Percentiles rank a stretch among this genome's conserved stretches.
These are phyloP conservation scores for Cladosporium sp. DNA, from an alignment of 2,329 filamentous ascomycete species.

Conservation along the genomic window DNA sequence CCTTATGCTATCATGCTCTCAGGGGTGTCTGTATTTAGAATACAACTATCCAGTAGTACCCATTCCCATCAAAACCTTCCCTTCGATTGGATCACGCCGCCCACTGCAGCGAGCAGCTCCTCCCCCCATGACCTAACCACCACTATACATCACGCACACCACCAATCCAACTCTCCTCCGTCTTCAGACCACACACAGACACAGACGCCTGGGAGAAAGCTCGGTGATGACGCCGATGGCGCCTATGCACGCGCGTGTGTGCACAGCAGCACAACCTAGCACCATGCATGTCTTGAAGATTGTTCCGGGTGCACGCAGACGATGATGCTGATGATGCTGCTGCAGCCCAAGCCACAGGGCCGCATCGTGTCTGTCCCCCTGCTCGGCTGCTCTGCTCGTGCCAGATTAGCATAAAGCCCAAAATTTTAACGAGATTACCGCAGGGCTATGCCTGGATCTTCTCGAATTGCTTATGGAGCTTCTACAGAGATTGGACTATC, in stretches of 20 bases:
- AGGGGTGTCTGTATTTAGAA: neutral
- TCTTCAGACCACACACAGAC: neutral
- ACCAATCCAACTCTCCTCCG: neutral
- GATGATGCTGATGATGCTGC: neutral
- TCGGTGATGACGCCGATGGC: slow-evolving; percentile 3
- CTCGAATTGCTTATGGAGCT: neutral
- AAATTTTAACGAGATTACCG: neutral
- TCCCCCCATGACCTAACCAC: neutral
- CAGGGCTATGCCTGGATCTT: slow-evolving; percentile 1
- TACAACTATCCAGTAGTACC: neutral
- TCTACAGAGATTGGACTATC: neutral
- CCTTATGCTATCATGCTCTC: neutral
- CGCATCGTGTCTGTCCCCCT: neutral
- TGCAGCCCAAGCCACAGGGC: neutral
- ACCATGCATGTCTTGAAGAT: slow-evolving; percentile 12
- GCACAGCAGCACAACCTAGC: neutral
- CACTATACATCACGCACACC: neutral
- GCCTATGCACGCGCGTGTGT: neutral
- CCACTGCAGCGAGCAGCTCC: neutral
- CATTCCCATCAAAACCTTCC: neutral
- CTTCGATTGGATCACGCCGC: neutral
- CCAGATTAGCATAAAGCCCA: neutral
- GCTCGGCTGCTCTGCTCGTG: neutral
- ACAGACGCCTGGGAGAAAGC: neutral
- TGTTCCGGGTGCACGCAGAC: neutral